Base-by-base conservation (phyloP, 2,329 filamentous ascomycete species). In the Scorias spongiosa region DNA sequence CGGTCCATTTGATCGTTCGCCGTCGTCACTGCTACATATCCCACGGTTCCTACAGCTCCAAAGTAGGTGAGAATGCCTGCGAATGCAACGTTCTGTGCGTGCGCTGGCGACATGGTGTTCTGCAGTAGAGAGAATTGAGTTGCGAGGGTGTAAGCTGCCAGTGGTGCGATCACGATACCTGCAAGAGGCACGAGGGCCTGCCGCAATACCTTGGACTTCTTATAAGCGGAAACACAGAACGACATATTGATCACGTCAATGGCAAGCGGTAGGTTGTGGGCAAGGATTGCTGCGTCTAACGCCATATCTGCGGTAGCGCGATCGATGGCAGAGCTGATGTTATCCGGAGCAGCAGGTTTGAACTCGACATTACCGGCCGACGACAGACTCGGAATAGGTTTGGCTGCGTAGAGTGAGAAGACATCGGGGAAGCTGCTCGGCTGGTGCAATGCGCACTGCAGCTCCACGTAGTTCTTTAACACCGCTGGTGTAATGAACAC, bases 1-100 rank as follows among this genome's bases (percentile, higher is more conserved):
- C 91, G 78, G 56, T 82, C 80, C 84, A 95, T 94, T 63, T 96
- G 87, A 61, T 96, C 88, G 63, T 95, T 95, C 47, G 81, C 73
- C 29, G 89, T 95, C 20, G 85, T 80, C 46, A 93, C 69, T 8
- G 89, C 86, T 32, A 96, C 77, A 37, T 91, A 66, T 2, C 89
- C 91, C 43, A 96, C 75, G 9, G 81, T 85, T 3, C 77, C 80
- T 4, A 87, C 87, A 49, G 86, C 84, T 15, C 78, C 74, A 37
- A 93, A 71, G 61, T 96, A 98, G 6, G 86, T 83, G 48, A 89
- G 66, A 41, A 91, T 82, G 10, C 84, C 88, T 0, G 75, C 76
- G 58, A 93, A 86, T 4, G 83, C 81, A 47, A 93, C 76, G 10
- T 76, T 76, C 2, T 85, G 93, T 9, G 87, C 86, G 29, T 75